phyloP scores from a whole-genome alignment of 306 rosid genomes.

The Cucurbita maxima region DNA sequence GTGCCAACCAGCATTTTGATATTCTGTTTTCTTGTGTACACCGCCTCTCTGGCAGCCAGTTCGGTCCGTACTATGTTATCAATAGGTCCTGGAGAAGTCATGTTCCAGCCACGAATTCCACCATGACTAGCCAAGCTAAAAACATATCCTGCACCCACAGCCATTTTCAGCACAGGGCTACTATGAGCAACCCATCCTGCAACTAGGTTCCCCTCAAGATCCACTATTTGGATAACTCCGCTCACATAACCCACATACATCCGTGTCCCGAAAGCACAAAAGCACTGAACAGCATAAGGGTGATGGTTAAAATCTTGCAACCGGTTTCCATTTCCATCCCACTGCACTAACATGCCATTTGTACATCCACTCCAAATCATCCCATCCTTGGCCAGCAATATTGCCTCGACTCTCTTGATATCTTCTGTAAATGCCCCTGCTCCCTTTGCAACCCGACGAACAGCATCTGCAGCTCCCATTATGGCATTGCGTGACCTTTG shows the following conservation, averaged over 20 bases:
- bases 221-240: constrained; percentile 71
- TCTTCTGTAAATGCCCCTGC: constrained; percentile 91
- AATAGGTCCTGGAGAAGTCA: constrained; percentile 70
- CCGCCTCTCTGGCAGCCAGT: constrained; percentile 51
- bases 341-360: constrained; percentile 77
- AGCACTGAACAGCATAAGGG: constrained; percentile 67
- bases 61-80: constrained; percentile 59
- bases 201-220: constrained; percentile 71
- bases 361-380: constrained; percentile 95
- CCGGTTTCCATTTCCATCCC: constrained; percentile 85
- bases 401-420: constrained; percentile 66
- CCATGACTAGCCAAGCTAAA: constrained; percentile 96
- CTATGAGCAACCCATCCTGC: constrained; percentile 92
- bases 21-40: constrained; percentile 50
- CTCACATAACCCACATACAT: constrained; percentile 78
- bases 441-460: constrained; percentile 90
- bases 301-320: constrained; percentile 67
- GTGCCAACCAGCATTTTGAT: constrained; percentile 77
- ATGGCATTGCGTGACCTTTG: constrained; percentile 88
- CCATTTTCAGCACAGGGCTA: constrained; percentile 73
- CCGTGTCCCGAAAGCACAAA: constrained; percentile 61
- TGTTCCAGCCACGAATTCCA: constrained; percentile 88
- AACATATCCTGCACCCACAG: constrained; percentile 44
- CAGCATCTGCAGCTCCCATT: constrained; percentile 97
- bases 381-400: constrained; percentile 60